A percentile compares a stretch with the other conserved stretches of the same genome.
Conservation (phyloP, 176 grass and related monocot species). For the Coix lacrymajobi region DNA sequence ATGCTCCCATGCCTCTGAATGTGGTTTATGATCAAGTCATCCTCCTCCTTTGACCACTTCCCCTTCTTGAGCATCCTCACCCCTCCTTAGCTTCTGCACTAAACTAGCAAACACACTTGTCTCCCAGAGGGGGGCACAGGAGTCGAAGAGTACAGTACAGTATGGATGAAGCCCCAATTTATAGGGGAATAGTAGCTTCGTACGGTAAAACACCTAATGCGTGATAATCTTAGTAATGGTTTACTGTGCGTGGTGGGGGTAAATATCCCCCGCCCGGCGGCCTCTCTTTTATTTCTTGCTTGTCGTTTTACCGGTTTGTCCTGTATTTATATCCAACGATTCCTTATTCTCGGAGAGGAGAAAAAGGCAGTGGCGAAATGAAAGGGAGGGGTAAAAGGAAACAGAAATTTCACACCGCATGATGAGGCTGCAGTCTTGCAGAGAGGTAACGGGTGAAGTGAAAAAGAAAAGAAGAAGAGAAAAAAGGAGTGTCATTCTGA, state of each 20-base stretch:
- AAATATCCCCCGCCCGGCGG: too few species aligned
- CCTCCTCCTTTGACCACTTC: conserved; percentile 43
- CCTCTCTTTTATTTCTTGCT: background rate
- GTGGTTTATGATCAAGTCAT: conserved; percentile 33
- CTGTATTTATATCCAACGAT: conserved; percentile 35
- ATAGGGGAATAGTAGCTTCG: background rate
- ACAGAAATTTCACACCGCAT: background rate
- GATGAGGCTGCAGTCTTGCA: background rate
- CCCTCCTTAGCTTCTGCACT: background rate
- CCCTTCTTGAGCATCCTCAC: conserved; percentile 32
- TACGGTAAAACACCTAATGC: conserved; percentile 26
- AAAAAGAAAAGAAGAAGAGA: background rate
- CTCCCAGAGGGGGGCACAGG: conserved; percentile 25
- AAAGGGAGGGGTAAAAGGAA: background rate
- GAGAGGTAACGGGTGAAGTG: background rate
- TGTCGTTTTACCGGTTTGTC: conserved; percentile 37
- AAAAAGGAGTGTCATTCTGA: background rate
- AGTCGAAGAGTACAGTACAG: conserved; percentile 17
- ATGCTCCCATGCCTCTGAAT: conserved; percentile 34
- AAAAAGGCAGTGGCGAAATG: background rate
- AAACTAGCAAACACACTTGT: conserved; percentile 7
- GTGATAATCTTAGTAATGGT: conserved; percentile 15
- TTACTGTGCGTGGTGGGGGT: conserved; percentile 25
- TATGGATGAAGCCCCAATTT: background rate
- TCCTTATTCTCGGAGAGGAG: conserved; percentile 7